Percentiles rank a stretch among this genome's conserved stretches.
Evolutionary conservation across 2,329 filamentous ascomycete species (phyloP).

Genomic region (Simplicillium sp.): DNA sequence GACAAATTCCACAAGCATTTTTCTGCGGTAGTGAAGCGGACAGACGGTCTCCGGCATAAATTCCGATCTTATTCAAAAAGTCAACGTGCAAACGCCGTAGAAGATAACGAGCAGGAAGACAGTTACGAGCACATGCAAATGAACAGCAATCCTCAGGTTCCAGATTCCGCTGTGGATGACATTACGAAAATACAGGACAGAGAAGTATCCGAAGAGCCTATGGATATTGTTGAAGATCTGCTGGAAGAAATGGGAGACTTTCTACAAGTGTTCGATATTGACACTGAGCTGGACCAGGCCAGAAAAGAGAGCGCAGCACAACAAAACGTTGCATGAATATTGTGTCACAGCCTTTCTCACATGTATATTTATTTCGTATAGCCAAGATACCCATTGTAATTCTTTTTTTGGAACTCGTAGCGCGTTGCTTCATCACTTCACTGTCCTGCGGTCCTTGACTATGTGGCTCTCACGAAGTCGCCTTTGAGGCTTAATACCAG

Average conservation of each 20-base stretch:
- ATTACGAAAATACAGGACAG: background rate
- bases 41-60: constrained; percentile 17
- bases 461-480: no score
- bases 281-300: constrained; percentile 22
- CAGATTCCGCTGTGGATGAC: background rate
- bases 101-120: background rate
- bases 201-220: constrained; percentile 16
- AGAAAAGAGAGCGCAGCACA: constrained; percentile 10
- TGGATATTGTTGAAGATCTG: constrained; percentile 26
- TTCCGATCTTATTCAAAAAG: constrained; percentile 18
- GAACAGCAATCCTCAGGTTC: background rate
- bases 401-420: background rate
- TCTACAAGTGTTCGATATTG: constrained; percentile 23
- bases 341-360: constrained; percentile 7
- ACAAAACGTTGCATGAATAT: constrained; percentile 4
- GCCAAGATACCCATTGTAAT: constrained; percentile 2
- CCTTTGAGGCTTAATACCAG: no score
- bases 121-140: constrained; percentile 3
- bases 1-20: constrained; percentile 39
- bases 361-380: background rate
- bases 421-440: no score
- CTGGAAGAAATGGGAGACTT: constrained; percentile 26
- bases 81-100: constrained; percentile 2
- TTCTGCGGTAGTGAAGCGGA: constrained; percentile 27
- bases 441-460: no score